phyloP scores from a whole-genome alignment of 1,139 yeast species.

The Diutina pseudorugosa region DNA sequence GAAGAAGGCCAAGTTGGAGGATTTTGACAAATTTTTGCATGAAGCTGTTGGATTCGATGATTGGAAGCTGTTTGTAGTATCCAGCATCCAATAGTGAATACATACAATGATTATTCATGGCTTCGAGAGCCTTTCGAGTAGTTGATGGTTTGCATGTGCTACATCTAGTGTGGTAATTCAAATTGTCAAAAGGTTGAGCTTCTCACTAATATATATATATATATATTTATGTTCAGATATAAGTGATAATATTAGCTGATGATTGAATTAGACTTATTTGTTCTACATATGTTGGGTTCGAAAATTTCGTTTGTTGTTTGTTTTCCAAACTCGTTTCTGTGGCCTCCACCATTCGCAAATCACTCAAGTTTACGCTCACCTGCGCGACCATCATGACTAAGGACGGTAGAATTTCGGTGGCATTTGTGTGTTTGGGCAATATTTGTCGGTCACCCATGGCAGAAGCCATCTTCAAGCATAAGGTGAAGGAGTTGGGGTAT shows the following conservation, averaged over 20 bases:
- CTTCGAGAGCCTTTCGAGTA: not conserved
- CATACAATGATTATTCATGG: not conserved
- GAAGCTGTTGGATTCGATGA: slow-evolving; percentile 27
- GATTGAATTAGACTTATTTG: too few species aligned
- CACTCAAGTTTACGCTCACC: not conserved
- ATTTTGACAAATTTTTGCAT: slow-evolving; percentile 16
- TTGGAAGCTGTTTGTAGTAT: slow-evolving; percentile 18
- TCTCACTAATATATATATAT: too few species aligned
- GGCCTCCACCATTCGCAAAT: too few species aligned
- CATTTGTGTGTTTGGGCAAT: slow-evolving; percentile 87
- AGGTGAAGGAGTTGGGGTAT: slow-evolving; percentile 40
- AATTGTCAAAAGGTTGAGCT: too few species aligned
- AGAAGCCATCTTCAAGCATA: slow-evolving; percentile 73
- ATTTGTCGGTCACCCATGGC: slow-evolving; percentile 99
- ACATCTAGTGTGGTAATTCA: too few species aligned
- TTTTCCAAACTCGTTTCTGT: too few species aligned
- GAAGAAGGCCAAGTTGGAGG: slow-evolving; percentile 20
- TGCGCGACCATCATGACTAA: slow-evolving; percentile 10
- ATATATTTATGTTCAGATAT: too few species aligned
- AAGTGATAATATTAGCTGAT: too few species aligned
- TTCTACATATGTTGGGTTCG: too few species aligned
- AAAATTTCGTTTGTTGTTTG: too few species aligned
- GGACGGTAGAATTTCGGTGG: slow-evolving; percentile 42
- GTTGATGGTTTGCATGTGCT: not conserved
- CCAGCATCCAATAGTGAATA: not conserved